These are phyloP conservation scores for Alternaria rosae DNA, from an alignment of 2,329 filamentous ascomycete genomes.

Conservation along the genomic window DNA sequence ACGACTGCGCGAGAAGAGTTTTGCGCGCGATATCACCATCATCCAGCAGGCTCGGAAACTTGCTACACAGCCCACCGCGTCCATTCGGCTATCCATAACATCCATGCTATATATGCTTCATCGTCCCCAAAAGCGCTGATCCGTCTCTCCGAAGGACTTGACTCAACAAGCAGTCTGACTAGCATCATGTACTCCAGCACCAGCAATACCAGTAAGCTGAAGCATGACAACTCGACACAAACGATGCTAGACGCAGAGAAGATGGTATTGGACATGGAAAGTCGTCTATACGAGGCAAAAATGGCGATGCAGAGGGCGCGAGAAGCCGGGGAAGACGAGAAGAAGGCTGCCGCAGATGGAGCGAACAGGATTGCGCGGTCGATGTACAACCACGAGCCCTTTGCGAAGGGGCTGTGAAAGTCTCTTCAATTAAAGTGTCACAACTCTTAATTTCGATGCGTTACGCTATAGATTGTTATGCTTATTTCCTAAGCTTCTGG, in stretches of 20 bases:
- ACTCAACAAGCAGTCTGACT: neutral
- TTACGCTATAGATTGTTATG: neutral
- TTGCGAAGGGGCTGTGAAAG: neutral
- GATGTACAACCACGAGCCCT: neutral
- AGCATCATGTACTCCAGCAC: neutral
- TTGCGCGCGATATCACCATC: slow-evolving; percentile 5
- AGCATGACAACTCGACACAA: neutral
- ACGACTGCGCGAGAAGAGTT: neutral
- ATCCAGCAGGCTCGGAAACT: neutral
- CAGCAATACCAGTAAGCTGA: neutral
- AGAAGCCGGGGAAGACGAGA: neutral
- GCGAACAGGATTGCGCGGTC: neutral
- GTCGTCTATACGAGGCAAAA: slow-evolving; percentile 1
- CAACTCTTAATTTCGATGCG: neutral
- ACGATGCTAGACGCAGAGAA: slow-evolving; percentile 13
- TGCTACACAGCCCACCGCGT: neutral
- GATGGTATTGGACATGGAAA: slow-evolving; percentile 9
- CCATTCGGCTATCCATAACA: neutral
- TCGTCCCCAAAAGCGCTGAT: neutral
- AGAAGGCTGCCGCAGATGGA: neutral
- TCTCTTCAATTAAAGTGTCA: neutral
- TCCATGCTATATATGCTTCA: neutral
- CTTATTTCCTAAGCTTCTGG: neutral
- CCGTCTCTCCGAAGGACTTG: neutral
- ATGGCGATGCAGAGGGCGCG: slow-evolving; percentile 3